A percentile compares a stretch with the other conserved stretches of the same genome.
phyloP scores from a whole-genome alignment of 2,329 filamentous ascomycete genomes.

The Periconia digitata region DNA sequence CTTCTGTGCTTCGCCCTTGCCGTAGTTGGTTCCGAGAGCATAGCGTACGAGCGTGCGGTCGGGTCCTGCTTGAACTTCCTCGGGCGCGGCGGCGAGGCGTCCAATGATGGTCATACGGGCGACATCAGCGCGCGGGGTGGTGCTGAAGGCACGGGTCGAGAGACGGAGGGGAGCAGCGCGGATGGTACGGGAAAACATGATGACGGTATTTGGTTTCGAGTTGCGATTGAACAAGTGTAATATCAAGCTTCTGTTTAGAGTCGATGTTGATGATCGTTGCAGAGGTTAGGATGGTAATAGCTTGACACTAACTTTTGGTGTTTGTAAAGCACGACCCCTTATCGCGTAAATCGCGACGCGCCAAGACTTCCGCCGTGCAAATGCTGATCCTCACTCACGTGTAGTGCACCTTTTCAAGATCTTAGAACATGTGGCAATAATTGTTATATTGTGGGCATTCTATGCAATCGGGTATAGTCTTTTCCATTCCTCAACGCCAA shows the following conservation, averaged over 20 bases:
- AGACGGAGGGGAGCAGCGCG: slow-evolving; percentile 55
- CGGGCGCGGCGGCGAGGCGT: slow-evolving; percentile 77
- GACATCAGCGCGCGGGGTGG: slow-evolving; percentile 62
- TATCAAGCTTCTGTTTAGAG: no score
- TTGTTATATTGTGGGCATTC: no score
- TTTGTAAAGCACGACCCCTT: slow-evolving; percentile 5
- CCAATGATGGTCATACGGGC: slow-evolving; percentile 87
- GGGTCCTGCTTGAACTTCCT: slow-evolving; percentile 71
- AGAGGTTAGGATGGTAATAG: slow-evolving; percentile 1
- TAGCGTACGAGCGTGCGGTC: slow-evolving; percentile 79
- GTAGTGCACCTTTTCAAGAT: no score
- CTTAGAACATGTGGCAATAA: no score
- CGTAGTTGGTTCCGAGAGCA: slow-evolving; percentile 69
- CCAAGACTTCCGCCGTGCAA: no score
- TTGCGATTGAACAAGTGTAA: not conserved
- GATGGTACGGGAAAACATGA: slow-evolving; percentile 42
- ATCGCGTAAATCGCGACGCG: slow-evolving; percentile 5
- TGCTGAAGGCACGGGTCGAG: slow-evolving; percentile 73
- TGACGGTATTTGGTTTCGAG: not conserved
- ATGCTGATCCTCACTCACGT: no score
- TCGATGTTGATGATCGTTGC: slow-evolving; percentile 9
- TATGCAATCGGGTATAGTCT: slow-evolving; percentile 11
- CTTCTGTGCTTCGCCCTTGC: slow-evolving; percentile 68
- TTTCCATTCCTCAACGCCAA: slow-evolving; percentile 13
- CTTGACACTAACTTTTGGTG: slow-evolving; percentile 6